Conservation (phyloP, 345 rosid species). For the Heritiera littoralis region DNA sequence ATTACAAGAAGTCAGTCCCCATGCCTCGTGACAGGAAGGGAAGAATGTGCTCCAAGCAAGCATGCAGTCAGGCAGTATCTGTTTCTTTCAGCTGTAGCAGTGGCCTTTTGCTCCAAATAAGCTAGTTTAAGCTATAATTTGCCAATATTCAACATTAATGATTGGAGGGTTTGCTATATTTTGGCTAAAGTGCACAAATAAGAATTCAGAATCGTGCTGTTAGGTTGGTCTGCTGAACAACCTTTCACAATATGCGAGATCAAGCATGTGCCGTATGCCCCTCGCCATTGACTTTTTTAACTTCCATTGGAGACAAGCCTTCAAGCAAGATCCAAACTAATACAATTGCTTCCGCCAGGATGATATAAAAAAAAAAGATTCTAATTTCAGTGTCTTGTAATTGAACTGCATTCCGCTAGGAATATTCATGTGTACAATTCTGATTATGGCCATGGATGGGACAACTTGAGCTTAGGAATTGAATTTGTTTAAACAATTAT, state of each 20-base stretch:
- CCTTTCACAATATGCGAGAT: neutral
- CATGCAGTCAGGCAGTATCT: neutral
- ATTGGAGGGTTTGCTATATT: neutral
- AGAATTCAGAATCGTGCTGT: conserved; percentile 11
- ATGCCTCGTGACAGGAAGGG: neutral
- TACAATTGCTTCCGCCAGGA: neutral
- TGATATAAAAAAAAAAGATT: neutral
- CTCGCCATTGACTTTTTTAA: neutral
- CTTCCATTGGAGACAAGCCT: neutral
- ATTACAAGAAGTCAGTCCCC: neutral
- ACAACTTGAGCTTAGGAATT: neutral
- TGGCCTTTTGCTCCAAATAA: conserved; percentile 2
- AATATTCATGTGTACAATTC: neutral
- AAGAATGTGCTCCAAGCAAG: conserved; percentile 12
- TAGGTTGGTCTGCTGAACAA: conserved; percentile 33
- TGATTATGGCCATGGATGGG: neutral
- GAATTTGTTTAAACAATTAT: neutral
- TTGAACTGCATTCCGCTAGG: neutral
- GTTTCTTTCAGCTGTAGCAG: neutral
- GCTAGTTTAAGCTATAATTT: neutral
- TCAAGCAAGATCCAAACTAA: neutral
- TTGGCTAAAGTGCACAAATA: conserved; percentile 1
- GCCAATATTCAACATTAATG: neutral
- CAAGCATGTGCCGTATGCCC: neutral
- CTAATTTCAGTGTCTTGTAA: neutral